Conservation (phyloP, 31 red algal genomes). For the Odonthalia washingtoniensis region DNA sequence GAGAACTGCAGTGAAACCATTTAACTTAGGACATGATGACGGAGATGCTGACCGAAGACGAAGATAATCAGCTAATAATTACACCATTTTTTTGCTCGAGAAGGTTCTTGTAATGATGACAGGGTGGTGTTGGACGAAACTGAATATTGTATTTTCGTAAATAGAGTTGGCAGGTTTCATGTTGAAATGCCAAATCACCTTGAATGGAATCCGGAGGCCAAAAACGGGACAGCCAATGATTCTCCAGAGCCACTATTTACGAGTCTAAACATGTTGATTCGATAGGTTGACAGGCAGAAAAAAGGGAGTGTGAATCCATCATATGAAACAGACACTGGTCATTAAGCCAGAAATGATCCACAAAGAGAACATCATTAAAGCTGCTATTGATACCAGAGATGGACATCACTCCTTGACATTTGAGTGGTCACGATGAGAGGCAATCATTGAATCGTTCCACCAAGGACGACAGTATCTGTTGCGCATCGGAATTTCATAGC, state of each 20-base stretch:
- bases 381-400: not conserved
- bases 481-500: not conserved
- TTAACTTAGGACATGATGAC: not conserved
- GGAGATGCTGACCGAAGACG: not conserved
- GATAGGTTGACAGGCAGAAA: not conserved
- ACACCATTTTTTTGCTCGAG: not conserved
- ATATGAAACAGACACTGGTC: not conserved
- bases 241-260: not conserved
- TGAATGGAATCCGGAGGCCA: not conserved
- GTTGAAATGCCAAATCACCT: not conserved
- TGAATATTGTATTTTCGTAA: not conserved
- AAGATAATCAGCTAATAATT: not conserved
- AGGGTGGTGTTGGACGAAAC: not conserved
- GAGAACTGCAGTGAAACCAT: not conserved
- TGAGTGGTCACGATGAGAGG: not conserved
- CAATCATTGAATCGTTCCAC: not conserved
- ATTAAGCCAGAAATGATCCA: constrained; percentile 3
- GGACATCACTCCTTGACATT: not conserved
- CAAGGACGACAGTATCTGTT: not conserved
- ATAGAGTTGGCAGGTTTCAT: not conserved
- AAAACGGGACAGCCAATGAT: not conserved
- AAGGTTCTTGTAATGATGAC: not conserved
- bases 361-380: not conserved
- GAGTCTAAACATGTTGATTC: not conserved
- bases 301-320: not conserved